A percentile compares a stretch with the other conserved stretches of the same genome.
Evolutionary conservation across 2,329 filamentous ascomycete species (phyloP).

Genomic region (Neofusicoccum laricinum): DNA sequence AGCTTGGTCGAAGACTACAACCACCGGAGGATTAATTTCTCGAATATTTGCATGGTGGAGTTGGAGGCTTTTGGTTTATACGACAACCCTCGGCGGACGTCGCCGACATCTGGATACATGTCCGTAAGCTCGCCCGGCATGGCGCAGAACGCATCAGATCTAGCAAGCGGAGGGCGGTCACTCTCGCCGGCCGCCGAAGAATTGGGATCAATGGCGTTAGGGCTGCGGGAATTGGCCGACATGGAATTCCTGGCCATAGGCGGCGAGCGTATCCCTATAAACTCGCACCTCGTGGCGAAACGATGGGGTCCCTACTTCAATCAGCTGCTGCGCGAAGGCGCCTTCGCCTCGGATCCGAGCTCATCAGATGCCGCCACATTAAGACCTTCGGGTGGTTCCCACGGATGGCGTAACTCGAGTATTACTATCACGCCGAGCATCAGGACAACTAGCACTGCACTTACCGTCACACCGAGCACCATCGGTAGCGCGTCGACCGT

Average conservation of each 20-base stretch:
- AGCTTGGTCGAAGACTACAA: constrained; percentile 98
- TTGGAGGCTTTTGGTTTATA: constrained; percentile 96
- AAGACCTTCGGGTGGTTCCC: constrained; percentile 54
- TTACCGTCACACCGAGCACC: constrained; percentile 34
- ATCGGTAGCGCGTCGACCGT: constrained; percentile 38
- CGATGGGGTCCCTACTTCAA: constrained; percentile 97
- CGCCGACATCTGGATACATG: constrained; percentile 77
- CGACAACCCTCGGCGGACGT: constrained; percentile 81
- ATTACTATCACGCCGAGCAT: constrained; percentile 77
- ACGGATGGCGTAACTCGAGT: constrained; percentile 71
- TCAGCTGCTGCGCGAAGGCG: constrained; percentile 79
- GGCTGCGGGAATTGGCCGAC: constrained; percentile 80
- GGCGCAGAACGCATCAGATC: constrained; percentile 52
- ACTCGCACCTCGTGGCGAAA: constrained; percentile 80
- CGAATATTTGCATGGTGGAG: constrained; percentile 94
- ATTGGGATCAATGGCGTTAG: constrained; percentile 75
- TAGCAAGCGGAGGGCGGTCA: constrained; percentile 70
- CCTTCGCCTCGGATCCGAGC: constrained; percentile 66
- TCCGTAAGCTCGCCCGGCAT: constrained; percentile 69
- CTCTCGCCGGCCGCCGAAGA: constrained; percentile 79
- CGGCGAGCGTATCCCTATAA: constrained; percentile 88
- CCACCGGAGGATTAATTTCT: constrained; percentile 94
- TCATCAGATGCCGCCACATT: constrained; percentile 70
- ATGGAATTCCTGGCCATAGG: constrained; percentile 95
- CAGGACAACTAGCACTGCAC: constrained; percentile 46